A percentile compares a stretch with the other conserved stretches of the same genome.
Evolutionary conservation across 1,284 basidiomycete species (phyloP).

Genomic region (Fomes fomentarius): DNA sequence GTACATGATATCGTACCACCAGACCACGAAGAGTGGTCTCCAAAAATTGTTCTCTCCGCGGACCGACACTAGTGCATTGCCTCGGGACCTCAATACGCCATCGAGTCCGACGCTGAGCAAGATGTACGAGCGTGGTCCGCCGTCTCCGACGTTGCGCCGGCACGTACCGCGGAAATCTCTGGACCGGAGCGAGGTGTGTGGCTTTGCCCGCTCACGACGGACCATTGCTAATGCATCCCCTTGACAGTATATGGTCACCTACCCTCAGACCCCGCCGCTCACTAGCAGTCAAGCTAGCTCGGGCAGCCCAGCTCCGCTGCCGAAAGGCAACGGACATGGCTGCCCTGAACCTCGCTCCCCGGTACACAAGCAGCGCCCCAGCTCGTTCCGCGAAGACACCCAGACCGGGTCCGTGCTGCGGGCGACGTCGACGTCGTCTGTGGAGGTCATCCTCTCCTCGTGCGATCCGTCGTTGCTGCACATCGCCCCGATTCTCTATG

Average conservation of each 20-base stretch:
- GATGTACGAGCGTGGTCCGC: conserved; percentile 17
- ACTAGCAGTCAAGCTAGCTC: conserved; percentile 32
- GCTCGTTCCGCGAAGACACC: conserved; percentile 13
- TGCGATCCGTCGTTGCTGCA: conserved; percentile 64
- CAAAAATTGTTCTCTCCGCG: conserved; percentile 22
- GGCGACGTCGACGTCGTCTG: conserved; percentile 40
- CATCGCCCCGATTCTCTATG: conserved; percentile 54
- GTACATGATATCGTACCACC: conserved; percentile 36
- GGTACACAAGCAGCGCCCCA: no score
- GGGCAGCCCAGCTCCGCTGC: conserved; percentile 15
- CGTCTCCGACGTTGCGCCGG: conserved; percentile 25
- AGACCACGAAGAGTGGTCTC: conserved; percentile 19
- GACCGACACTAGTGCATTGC: conserved; percentile 18
- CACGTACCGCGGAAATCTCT: conserved; percentile 23
- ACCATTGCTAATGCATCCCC: background rate
- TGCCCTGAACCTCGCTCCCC: no score
- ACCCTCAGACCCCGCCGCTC: conserved; percentile 34
- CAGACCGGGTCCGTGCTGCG: conserved; percentile 19
- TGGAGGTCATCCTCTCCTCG: conserved; percentile 53
- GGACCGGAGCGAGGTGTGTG: conserved; percentile 27
- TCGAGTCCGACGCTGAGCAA: conserved; percentile 22
- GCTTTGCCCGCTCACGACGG: background rate
- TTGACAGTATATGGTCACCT: conserved; percentile 29
- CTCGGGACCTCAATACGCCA: conserved; percentile 13
- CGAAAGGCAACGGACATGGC: conserved; percentile 1